Evolutionary conservation across 345 rosid genomes (phyloP).

Genomic region (Orychophragmus violaceus): DNA sequence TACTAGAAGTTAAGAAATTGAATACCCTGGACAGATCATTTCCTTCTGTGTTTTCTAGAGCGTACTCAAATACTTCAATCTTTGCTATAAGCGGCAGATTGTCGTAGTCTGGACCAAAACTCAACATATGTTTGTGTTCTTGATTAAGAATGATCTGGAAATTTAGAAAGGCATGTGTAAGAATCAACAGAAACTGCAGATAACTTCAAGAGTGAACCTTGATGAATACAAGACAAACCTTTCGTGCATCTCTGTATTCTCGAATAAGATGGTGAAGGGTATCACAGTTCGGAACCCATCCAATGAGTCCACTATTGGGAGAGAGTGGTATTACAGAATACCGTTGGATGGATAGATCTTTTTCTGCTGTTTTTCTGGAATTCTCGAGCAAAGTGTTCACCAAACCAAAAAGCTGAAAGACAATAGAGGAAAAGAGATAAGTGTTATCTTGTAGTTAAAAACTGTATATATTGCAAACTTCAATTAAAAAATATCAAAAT

Average conservation of each 20-base stretch:
- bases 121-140: constrained; percentile 86
- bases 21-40: constrained; percentile 89
- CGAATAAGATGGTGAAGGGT: constrained; percentile 88
- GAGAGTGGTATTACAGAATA: constrained; percentile 89
- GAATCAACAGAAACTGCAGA: not conserved
- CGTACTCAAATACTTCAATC: constrained; percentile 89
- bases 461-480: not conserved
- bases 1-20: not conserved
- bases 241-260: constrained; percentile 91
- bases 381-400: constrained; percentile 89
- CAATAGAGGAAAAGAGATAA: not conserved
- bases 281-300: constrained; percentile 96
- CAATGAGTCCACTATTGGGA: constrained; percentile 92
- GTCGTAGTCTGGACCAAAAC: constrained; percentile 93
- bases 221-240: constrained; percentile 43
- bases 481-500: not conserved
- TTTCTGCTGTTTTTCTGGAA: constrained; percentile 79
- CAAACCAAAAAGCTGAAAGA: constrained; percentile 82
- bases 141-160: constrained; percentile 81
- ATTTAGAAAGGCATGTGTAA: constrained; percentile 15
- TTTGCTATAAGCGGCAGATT: constrained; percentile 87
- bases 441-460: constrained; percentile 9
- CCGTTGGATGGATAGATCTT: constrained; percentile 81
- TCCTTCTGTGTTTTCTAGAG: constrained; percentile 86
- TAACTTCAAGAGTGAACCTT: not conserved